Conservation (phyloP, 345 rosid genomes). For the Pelargonium nanum region DNA sequence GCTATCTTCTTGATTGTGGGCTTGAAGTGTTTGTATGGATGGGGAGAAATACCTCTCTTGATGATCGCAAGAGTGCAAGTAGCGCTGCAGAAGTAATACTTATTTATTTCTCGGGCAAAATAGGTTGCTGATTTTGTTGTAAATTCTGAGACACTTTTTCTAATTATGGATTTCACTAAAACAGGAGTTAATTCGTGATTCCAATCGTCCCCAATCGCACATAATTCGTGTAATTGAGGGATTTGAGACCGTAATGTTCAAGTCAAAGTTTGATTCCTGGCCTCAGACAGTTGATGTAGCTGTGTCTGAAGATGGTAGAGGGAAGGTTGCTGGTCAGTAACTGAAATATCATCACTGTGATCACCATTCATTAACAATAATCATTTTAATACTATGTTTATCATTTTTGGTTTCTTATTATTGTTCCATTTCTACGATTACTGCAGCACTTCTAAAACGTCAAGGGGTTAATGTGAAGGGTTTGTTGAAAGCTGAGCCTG, state of each 20-base stretch:
- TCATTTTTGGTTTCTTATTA: constrained; percentile 5
- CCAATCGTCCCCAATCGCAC: constrained; percentile 50
- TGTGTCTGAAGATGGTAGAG: constrained; percentile 90
- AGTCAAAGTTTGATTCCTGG: constrained; percentile 89
- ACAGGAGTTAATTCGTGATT: constrained; percentile 55
- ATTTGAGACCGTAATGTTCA: constrained; percentile 84
- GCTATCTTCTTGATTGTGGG: constrained; percentile 83
- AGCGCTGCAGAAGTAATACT: constrained; percentile 65
- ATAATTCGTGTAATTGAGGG: constrained; percentile 88
- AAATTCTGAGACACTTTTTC: constrained; percentile 3
- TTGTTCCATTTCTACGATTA: constrained; percentile 11
- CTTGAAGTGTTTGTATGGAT: constrained; percentile 85
- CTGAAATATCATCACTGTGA: background rate
- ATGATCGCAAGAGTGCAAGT: constrained; percentile 78
- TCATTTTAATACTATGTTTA: background rate
- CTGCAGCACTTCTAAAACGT: constrained; percentile 69
- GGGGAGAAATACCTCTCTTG: constrained; percentile 79
- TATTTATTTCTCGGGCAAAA: constrained; percentile 8
- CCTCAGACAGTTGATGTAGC: constrained; percentile 49
- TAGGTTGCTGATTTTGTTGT: constrained; percentile 5
- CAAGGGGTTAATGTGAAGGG: constrained; percentile 96
- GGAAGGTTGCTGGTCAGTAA: constrained; percentile 90
- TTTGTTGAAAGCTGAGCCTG: constrained; percentile 63
- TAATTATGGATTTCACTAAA: constrained; percentile 8
- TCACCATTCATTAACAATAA: background rate